Conservation (phyloP, 495 filamentous ascomycete genomes). For the Penicillium paxilli region DNA sequence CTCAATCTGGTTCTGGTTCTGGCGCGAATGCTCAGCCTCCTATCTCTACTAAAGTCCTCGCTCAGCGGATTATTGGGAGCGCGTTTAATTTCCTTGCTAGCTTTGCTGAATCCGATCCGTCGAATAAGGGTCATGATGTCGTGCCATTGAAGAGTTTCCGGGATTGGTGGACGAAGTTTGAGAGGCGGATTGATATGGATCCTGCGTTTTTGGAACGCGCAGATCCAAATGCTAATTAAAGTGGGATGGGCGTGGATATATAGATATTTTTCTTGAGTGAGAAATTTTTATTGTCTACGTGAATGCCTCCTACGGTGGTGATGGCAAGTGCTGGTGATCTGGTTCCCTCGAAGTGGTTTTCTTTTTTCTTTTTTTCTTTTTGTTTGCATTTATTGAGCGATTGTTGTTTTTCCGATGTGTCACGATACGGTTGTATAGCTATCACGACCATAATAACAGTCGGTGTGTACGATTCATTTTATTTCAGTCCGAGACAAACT, state of each 20-base stretch:
- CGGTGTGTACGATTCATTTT: not conserved
- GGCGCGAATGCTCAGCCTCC: conserved; percentile 39
- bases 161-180: conserved; percentile 98
- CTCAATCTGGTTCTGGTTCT: conserved; percentile 21
- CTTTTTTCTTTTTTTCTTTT: not conserved
- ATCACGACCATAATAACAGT: not conserved
- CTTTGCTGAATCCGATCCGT: conserved; percentile 61
- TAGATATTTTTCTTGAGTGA: too few relatives aligned
- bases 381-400: conserved; percentile 8
- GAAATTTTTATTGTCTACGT: too few relatives aligned
- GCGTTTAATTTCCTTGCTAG: conserved; percentile 96
- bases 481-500: not conserved
- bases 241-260: too few relatives aligned
- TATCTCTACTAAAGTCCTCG: conserved; percentile 69
- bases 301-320: too few relatives aligned
- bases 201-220: conserved; percentile 87
- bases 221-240: conserved; percentile 41
- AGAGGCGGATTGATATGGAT: conserved; percentile 80
- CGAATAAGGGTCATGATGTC: conserved; percentile 65
- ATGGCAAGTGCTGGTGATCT: too few relatives aligned
- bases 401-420: not conserved
- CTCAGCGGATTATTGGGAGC: conserved; percentile 90
- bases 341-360: too few relatives aligned
- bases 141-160: conserved; percentile 88
- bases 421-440: not conserved